Percentiles rank a stretch among this genome's conserved stretches.
Conservation (phyloP, 495 filamentous ascomycete species). For the Penicillium tannophilum region DNA sequence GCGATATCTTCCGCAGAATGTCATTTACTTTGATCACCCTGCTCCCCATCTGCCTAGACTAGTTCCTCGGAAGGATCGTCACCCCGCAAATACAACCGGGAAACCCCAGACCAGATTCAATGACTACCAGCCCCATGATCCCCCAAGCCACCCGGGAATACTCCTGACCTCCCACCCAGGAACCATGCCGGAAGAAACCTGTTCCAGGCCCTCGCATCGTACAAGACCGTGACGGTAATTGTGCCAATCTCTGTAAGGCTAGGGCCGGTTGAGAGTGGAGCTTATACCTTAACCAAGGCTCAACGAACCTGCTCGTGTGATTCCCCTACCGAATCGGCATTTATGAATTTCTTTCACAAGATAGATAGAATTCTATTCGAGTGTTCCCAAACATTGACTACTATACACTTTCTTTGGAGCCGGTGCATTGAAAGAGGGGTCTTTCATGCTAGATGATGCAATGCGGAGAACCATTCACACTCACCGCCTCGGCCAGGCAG, state of each 20-base stretch:
- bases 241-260: slow-evolving; percentile 10
- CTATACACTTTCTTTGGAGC: neutral
- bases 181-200: slow-evolving; percentile 5
- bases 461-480: slow-evolving; percentile 26
- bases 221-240: neutral
- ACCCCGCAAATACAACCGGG: slow-evolving; percentile 11
- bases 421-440: neutral
- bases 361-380: neutral
- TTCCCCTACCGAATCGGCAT: neutral
- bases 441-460: slow-evolving; percentile 23
- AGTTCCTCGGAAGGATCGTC: slow-evolving; percentile 7
- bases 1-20: neutral
- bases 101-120: neutral
- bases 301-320: neutral
- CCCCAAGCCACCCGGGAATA: neutral
- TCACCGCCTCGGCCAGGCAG: slow-evolving; percentile 27
- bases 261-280: slow-evolving; percentile 14
- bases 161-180: slow-evolving; percentile 5
- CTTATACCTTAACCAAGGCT: neutral
- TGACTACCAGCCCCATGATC: neutral
- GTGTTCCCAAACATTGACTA: neutral
- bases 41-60: neutral
- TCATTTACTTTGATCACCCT: neutral
- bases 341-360: neutral
- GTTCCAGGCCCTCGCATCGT: neutral